These are phyloP conservation scores for Colletotrichum filicis DNA, from an alignment of 2,329 filamentous ascomycete species.

Conservation along the genomic window DNA sequence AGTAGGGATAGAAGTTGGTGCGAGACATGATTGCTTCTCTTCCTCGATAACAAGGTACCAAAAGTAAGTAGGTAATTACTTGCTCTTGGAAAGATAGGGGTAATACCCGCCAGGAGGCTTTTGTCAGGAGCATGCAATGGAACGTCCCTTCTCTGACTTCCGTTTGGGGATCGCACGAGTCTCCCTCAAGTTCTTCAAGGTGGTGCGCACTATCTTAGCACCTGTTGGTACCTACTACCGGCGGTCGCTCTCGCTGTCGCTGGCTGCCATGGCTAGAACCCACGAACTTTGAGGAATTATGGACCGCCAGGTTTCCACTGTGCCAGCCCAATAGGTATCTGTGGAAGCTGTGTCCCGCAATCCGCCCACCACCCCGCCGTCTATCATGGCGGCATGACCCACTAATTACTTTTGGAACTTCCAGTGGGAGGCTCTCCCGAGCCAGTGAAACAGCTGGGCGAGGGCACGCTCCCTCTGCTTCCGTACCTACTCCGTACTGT, in stretches of 20 bases:
- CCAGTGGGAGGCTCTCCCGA: constrained; percentile 14
- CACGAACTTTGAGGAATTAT: too few species aligned
- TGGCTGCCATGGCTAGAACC: too few species aligned
- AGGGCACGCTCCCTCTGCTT: constrained; percentile 6
- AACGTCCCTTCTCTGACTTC: not conserved
- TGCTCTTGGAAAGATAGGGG: not conserved
- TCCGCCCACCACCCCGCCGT: not conserved
- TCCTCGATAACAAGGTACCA: too few species aligned
- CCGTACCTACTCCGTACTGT: not conserved
- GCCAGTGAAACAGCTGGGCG: constrained; percentile 27
- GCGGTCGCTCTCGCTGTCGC: too few species aligned
- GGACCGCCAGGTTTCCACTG: too few species aligned
- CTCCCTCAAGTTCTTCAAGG: not conserved
- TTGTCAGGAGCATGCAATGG: not conserved
- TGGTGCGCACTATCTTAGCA: not conserved
- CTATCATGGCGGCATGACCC: not conserved
- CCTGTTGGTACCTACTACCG: too few species aligned
- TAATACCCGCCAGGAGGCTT: not conserved
- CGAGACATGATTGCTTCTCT: not conserved
- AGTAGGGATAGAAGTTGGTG: not conserved
- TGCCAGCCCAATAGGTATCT: too few species aligned
- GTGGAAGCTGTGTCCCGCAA: too few species aligned
- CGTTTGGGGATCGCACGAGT: not conserved
- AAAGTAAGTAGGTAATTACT: too few species aligned
- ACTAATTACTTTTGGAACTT: not conserved